Evolutionary conservation across 106 monocot species (phyloP).

Genomic region (Phalaenopsis aphrodite): DNA sequence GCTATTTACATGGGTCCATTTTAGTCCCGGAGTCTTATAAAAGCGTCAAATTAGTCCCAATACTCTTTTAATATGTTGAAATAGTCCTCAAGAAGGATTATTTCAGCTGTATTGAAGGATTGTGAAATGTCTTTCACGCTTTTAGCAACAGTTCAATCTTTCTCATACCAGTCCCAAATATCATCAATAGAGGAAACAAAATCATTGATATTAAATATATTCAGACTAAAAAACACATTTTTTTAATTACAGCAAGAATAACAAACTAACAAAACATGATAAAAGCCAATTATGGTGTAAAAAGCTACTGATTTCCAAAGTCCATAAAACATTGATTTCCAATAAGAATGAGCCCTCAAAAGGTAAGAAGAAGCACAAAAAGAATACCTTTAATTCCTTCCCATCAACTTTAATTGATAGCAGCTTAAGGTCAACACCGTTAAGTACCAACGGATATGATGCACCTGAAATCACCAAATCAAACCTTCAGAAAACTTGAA

Average conservation of each 20-base stretch:
- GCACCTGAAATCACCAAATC: constrained; percentile 29
- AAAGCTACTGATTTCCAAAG: neutral
- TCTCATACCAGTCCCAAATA: neutral
- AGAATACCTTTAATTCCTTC: constrained; percentile 66
- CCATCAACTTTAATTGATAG: constrained; percentile 87
- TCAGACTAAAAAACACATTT: neutral
- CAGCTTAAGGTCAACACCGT: constrained; percentile 86
- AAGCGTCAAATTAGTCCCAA: too few species aligned
- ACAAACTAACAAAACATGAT: neutral
- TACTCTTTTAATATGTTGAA: too few species aligned
- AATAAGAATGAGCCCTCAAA: neutral
- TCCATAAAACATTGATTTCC: neutral
- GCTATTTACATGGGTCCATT: too few species aligned
- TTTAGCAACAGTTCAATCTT: too few species aligned
- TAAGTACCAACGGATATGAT: constrained; percentile 66
- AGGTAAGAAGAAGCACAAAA: neutral
- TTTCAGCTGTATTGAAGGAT: too few species aligned
- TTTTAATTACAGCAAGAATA: neutral
- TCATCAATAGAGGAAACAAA: neutral
- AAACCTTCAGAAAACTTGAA: constrained; percentile 11
- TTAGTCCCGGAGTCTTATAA: too few species aligned
- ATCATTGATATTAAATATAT: neutral
- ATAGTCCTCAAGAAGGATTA: too few species aligned
- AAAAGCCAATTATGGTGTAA: neutral
- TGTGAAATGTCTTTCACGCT: too few species aligned